Base-by-base conservation (phyloP, 2,329 filamentous ascomycete species). In the Fusarium sp. region DNA sequence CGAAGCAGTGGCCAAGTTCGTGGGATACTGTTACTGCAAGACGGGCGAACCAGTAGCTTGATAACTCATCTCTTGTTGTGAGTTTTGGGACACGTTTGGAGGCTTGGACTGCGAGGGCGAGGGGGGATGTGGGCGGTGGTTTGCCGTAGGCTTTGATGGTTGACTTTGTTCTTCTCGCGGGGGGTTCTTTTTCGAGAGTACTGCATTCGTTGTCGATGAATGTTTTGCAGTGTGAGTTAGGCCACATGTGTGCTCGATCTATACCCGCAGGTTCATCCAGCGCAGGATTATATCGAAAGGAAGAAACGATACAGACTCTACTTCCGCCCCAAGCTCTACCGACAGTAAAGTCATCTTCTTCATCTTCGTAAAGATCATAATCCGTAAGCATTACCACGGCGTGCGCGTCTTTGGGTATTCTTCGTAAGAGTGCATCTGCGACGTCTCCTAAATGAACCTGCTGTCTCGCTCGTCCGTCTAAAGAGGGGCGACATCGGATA, bases 1-100 rank as follows among this genome's bases (percentile, higher is more conserved):
- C 88, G 40, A 93, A 84, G 72, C 89, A 92, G 75, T 92, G 90
- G 0, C 89, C 88, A 0, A 92, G 77, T 72, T 93, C 90, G 73
- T 92, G 90, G 3, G 84, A 83, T 2, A 85, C 86, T 0, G 90
- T 91, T 51, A 85, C 85, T 55, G 82, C 88, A 4, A 88, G 76
- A 13, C 86, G 82, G 12, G 83, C 83, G 16, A 92, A 83, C 88
- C 89, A 92, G 3, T 90, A 73, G 0, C 78, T 82, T 0, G 76
- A 72, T 1, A 80, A 61, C 2, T 78, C 76, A 1, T 76, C 59
- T 9, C 60, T 32, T 5, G 78, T 73, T 28, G 57, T 61, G 6
- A 75, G 68, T 14, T 76, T 54, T 7, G 69, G 64, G 9, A 66
- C 58, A 6, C 40, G 41, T 11, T 56, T 66, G 7, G 72, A 69